Conservation (phyloP, 257 asterid species). For the Solanum microdontum region DNA sequence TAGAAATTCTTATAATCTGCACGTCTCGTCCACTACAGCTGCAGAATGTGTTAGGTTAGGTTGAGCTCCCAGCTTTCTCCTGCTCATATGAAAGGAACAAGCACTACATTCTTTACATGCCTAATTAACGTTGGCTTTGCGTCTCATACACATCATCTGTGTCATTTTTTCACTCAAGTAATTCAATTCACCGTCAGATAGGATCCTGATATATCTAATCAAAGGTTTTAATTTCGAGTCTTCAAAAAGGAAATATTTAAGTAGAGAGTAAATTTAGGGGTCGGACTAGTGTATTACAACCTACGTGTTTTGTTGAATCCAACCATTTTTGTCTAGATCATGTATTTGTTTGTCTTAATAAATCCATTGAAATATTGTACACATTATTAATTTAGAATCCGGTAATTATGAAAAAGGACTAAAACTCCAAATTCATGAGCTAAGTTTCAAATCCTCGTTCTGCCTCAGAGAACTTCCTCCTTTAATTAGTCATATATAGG, state of each 20-base stretch:
- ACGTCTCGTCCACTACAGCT: neutral
- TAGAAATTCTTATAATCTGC: neutral
- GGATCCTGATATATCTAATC: neutral
- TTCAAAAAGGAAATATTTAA: neutral
- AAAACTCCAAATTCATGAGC: neutral
- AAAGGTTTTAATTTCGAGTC: neutral
- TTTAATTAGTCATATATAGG: neutral
- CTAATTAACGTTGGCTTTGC: conserved; percentile 21
- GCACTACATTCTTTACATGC: conserved; percentile 10
- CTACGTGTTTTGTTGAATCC: neutral
- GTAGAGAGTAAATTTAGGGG: neutral
- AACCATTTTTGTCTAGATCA: neutral
- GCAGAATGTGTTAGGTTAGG: neutral
- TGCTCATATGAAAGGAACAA: conserved; percentile 17
- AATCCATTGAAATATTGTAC: neutral
- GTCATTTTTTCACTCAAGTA: neutral
- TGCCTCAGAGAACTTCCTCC: neutral
- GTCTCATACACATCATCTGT: neutral
- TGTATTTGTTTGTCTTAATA: neutral
- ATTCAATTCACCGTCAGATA: neutral
- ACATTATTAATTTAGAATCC: neutral
- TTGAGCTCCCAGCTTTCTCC: conserved; percentile 2
- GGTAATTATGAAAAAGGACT: neutral
- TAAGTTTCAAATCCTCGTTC: neutral
- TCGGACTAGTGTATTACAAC: no score